phyloP scores from a whole-genome alignment of 306 rosid species.

The Castanospermum australe region DNA sequence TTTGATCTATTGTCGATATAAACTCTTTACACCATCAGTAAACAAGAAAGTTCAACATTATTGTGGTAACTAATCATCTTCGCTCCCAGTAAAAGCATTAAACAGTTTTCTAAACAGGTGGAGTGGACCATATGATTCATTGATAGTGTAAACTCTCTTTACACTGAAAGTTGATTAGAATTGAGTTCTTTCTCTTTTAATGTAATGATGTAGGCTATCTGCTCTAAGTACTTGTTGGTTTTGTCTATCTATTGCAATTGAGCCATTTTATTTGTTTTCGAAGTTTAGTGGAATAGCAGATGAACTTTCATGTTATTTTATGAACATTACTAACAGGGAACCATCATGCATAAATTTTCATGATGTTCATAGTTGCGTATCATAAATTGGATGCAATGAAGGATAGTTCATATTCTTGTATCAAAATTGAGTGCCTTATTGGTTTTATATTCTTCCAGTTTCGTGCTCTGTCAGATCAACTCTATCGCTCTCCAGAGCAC shows the following conservation, averaged over 20 bases:
- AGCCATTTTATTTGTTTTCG: not conserved
- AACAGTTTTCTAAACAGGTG: not conserved
- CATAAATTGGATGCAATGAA: not conserved
- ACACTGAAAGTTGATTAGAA: not conserved
- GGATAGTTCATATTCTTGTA: not conserved
- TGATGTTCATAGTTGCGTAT: not conserved
- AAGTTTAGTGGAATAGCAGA: not conserved
- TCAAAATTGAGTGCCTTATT: conserved; percentile 24
- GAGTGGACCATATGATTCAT: not conserved
- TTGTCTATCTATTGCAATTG: not conserved
- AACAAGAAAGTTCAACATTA: too few relatives aligned
- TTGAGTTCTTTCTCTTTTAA: not conserved
- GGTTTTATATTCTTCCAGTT: conserved; percentile 57
- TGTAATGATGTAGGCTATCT: not conserved
- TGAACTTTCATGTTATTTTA: conserved; percentile 1
- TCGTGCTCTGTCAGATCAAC: conserved; percentile 94
- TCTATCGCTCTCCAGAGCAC: conserved; percentile 80
- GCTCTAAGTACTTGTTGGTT: not conserved
- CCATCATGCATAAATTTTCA: not conserved
- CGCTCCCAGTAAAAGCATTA: not conserved
- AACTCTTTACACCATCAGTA: not conserved
- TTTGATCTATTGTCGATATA: not conserved
- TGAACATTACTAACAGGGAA: conserved; percentile 6
- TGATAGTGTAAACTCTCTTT: not conserved
- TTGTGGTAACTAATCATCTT: too few relatives aligned